Evolutionary conservation across 2,329 filamentous ascomycete genomes (phyloP).

Genomic region (Cladophialophora psammophila): DNA sequence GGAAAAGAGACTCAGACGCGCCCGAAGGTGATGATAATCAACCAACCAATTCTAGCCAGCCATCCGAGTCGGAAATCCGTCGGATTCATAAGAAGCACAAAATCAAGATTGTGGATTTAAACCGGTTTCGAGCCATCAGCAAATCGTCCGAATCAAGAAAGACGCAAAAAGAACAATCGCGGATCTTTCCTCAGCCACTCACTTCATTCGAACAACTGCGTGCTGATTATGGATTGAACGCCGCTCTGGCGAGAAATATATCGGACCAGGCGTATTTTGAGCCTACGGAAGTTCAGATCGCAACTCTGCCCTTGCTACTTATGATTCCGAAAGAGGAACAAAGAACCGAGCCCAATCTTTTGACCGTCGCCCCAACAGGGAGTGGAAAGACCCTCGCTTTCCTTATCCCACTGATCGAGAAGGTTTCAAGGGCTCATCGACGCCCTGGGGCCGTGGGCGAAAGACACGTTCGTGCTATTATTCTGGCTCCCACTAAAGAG

Average conservation of each 20-base stretch:
- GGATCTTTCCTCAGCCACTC: conserved; percentile 80
- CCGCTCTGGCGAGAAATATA: conserved; percentile 78
- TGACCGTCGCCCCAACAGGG: conserved; percentile 91
- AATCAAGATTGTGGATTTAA: conserved; percentile 80
- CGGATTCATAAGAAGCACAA: conserved; percentile 79
- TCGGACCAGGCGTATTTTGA: conserved; percentile 81
- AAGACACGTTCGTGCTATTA: conserved; percentile 70
- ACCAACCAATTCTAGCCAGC: neutral
- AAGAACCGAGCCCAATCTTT: conserved; percentile 66
- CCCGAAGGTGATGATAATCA: conserved; percentile 34
- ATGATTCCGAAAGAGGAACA: conserved; percentile 51
- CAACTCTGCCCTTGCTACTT: conserved; percentile 79
- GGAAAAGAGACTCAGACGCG: conserved; percentile 42
- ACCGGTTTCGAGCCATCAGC: conserved; percentile 49
- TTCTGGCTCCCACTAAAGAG: conserved; percentile 81
- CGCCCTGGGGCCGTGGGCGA: conserved; percentile 53
- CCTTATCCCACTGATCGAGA: conserved; percentile 83
- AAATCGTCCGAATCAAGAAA: conserved; percentile 48
- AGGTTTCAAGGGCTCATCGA: conserved; percentile 65
- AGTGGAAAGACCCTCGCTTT: conserved; percentile 97
- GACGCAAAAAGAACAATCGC: conserved; percentile 59
- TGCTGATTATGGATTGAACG: conserved; percentile 74
- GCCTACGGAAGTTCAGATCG: conserved; percentile 94
- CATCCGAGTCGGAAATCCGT: conserved; percentile 65
- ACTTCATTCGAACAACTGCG: conserved; percentile 77